phyloP scores from a whole-genome alignment of 2,329 filamentous ascomycete species.

The Sclerotinia minor region DNA sequence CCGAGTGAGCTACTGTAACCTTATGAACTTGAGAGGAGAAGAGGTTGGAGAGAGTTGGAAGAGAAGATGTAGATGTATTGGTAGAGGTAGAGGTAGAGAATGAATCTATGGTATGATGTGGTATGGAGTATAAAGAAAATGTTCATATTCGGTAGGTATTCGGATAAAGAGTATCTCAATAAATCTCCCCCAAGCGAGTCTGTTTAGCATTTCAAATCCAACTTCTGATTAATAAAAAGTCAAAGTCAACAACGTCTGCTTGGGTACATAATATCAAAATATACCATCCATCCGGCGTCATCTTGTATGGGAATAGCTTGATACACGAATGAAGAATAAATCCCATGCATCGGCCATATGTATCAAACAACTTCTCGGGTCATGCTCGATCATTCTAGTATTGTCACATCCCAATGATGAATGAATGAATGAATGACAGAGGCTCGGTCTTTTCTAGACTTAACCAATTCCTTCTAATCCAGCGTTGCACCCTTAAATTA shows the following conservation, averaged over 20 bases:
- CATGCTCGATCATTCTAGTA: not conserved
- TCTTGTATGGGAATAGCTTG: not conserved
- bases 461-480: too few species aligned
- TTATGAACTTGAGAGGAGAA: not conserved
- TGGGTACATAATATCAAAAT: too few species aligned
- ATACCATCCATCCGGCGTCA: not conserved
- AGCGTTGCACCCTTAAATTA: slow-evolving; percentile 13
- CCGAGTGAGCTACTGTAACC: not conserved
- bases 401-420: too few species aligned
- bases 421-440: too few species aligned
- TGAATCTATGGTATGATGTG: too few species aligned
- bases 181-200: too few species aligned
- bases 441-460: not conserved
- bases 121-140: not conserved
- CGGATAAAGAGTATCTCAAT: too few species aligned
- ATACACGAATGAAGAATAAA: not conserved
- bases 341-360: too few species aligned
- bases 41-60: not conserved
- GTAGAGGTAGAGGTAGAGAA: not conserved
- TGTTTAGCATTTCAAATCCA: not conserved
- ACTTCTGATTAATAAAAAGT: too few species aligned
- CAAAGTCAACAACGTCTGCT: not conserved
- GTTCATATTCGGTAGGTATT: not conserved
- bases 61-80: not conserved
- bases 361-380: too few species aligned